phyloP scores from a whole-genome alignment of 2,329 filamentous ascomycete genomes.

The Sordariomycetes sp. region DNA sequence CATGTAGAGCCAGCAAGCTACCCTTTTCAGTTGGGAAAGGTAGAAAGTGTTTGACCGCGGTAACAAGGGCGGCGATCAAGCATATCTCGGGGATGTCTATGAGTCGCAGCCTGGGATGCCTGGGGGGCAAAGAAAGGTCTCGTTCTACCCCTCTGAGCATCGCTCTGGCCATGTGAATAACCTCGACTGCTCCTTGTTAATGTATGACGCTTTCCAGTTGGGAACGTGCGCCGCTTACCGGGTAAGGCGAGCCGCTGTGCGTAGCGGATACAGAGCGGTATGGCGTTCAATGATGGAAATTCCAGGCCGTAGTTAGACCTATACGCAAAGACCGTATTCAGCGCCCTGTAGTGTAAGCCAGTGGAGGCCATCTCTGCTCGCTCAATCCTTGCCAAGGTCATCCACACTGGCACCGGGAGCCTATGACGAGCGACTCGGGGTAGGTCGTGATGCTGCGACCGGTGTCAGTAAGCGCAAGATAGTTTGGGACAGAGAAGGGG shows the following conservation, averaged over 20 bases:
- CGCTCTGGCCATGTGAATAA: background rate
- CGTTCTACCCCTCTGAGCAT: background rate
- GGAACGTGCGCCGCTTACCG: constrained; percentile 28
- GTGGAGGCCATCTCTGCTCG: background rate
- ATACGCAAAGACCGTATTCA: constrained; percentile 50
- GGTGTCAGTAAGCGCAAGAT: background rate
- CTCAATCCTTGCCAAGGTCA: background rate
- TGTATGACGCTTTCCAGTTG: background rate
- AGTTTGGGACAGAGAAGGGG: background rate
- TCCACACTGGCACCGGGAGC: background rate
- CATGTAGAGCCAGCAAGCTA: constrained; percentile 12
- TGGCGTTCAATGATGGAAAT: constrained; percentile 63
- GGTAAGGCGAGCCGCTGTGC: constrained; percentile 66
- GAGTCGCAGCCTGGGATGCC: constrained; percentile 5
- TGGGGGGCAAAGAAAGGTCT: background rate
- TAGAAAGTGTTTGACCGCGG: constrained; percentile 70
- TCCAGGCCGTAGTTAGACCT: constrained; percentile 55
- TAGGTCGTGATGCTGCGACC: constrained; percentile 38
- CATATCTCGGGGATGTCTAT: constrained; percentile 64
- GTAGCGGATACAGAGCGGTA: constrained; percentile 58
- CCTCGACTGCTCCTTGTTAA: background rate
- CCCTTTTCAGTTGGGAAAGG: constrained; percentile 51
- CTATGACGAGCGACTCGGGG: constrained; percentile 27
- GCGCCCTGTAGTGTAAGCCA: background rate
- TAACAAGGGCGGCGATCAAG: constrained; percentile 58